These are phyloP conservation scores for Tilletiaria anomala DNA, from an alignment of 1,284 basidiomycete species.

Conservation along the genomic window DNA sequence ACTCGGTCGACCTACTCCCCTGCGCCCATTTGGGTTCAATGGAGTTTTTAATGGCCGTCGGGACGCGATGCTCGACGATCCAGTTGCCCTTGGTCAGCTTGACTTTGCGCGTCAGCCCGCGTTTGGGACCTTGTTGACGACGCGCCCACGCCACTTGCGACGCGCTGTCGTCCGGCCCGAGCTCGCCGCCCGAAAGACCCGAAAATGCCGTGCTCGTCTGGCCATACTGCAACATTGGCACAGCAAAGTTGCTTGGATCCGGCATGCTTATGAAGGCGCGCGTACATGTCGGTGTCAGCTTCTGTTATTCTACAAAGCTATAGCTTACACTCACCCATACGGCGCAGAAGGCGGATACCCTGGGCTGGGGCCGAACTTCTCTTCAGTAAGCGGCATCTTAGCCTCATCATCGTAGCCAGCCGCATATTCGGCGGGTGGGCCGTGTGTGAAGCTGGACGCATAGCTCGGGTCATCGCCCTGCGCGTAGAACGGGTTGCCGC, in stretches of 20 bases:
- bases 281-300: too few species aligned
- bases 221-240: not conserved
- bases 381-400: constrained; percentile 20
- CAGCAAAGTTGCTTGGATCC: not conserved
- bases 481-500: not conserved
- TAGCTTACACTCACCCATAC: not conserved
- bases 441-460: not conserved
- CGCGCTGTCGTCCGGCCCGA: not conserved
- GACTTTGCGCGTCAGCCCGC: constrained; percentile 55
- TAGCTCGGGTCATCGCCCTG: not conserved
- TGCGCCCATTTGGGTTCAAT: constrained; percentile 61
- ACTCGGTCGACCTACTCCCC: constrained; percentile 47
- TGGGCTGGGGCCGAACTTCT: constrained; percentile 17
- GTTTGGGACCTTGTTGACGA: constrained; percentile 38
- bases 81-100: constrained; percentile 58
- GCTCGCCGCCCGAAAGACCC: not conserved
- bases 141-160: constrained; percentile 32
- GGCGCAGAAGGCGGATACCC: not conserved
- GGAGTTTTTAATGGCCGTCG: constrained; percentile 68
- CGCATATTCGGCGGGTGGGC: not conserved
- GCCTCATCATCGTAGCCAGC: constrained; percentile 15
- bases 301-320: too few species aligned
- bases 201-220: not conserved
- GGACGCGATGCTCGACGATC: constrained; percentile 50
- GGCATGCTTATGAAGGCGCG: too few species aligned